These are phyloP conservation scores for Tanacetum coccineum DNA, from an alignment of 129 eudicot genomes.

Conservation along the genomic window DNA sequence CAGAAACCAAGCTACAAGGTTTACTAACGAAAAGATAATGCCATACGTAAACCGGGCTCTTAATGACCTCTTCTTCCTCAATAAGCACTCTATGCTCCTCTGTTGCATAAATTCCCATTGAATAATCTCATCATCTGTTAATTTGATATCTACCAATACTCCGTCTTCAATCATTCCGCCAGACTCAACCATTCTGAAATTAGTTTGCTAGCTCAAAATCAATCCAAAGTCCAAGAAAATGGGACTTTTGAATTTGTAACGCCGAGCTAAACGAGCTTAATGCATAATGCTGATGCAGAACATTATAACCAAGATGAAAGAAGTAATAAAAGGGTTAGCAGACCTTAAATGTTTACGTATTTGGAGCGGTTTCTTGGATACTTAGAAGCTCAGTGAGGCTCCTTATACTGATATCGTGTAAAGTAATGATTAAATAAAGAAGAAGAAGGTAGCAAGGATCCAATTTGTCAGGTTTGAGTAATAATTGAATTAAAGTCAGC, in stretches of 20 bases:
- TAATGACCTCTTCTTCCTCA: slow-evolving; percentile 45
- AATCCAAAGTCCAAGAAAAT: slow-evolving; percentile 7
- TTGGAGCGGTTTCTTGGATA: slow-evolving; percentile 9
- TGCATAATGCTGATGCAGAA: slow-evolving; percentile 5
- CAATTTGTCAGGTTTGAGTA: slow-evolving; percentile 57
- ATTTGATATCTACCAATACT: slow-evolving; percentile 33
- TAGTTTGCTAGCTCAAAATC: slow-evolving; percentile 13
- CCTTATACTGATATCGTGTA: slow-evolving; percentile 29
- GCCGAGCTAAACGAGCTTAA: neutral
- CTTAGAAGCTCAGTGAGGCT: slow-evolving; percentile 32
- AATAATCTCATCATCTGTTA: slow-evolving; percentile 39
- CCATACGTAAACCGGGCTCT: slow-evolving; percentile 86
- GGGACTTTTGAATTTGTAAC: neutral
- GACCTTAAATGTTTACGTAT: slow-evolving; percentile 23
- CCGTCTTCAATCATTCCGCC: slow-evolving; percentile 28
- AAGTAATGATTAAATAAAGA: slow-evolving; percentile 27
- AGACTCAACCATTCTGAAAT: slow-evolving; percentile 40
- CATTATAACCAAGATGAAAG: slow-evolving; percentile 7
- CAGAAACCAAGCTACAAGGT: slow-evolving; percentile 78
- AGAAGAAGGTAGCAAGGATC: slow-evolving; percentile 46
- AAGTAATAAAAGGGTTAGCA: slow-evolving; percentile 11
- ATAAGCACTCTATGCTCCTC: slow-evolving; percentile 39
- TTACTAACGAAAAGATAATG: slow-evolving; percentile 63
- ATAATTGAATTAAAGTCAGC: slow-evolving; percentile 35
- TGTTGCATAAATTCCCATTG: slow-evolving; percentile 44